These are phyloP conservation scores for Penicillium pancosmium DNA, from an alignment of 495 filamentous ascomycete genomes.

Conservation along the genomic window DNA sequence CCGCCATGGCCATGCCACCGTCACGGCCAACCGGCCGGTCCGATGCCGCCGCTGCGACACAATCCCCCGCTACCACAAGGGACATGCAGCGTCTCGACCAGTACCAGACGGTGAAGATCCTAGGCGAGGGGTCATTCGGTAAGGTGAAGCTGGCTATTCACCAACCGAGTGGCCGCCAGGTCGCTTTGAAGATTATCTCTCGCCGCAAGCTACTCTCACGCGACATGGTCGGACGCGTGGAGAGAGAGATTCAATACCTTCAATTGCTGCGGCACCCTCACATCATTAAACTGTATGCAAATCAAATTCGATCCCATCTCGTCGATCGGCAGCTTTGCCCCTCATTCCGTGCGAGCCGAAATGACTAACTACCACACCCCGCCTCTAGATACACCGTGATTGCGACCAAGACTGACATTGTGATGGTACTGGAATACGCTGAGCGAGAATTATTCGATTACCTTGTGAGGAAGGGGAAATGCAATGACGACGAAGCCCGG, in stretches of 20 bases:
- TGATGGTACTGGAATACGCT: conserved; percentile 98
- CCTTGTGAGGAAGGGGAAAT: conserved; percentile 86
- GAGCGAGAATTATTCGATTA: conserved; percentile 97
- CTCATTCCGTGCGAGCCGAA: background rate
- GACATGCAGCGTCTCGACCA: conserved; percentile 82
- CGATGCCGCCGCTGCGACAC: conserved; percentile 31
- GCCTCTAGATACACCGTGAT: conserved; percentile 84
- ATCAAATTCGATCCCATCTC: conserved; percentile 5
- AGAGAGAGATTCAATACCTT: conserved; percentile 96
- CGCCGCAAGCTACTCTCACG: conserved; percentile 91
- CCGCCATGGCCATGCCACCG: conserved; percentile 54
- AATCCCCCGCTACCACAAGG: conserved; percentile 49
- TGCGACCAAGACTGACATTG: conserved; percentile 88
- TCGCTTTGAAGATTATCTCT: conserved; percentile 95
- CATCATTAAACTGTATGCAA: conserved; percentile 92
- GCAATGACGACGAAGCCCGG: conserved; percentile 85
- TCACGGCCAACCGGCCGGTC: conserved; percentile 42
- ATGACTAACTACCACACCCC: conserved; percentile 12
- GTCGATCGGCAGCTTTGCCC: background rate
- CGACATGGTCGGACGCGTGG: conserved; percentile 96
- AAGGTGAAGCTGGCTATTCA: conserved; percentile 98
- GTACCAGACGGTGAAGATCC: conserved; percentile 85
- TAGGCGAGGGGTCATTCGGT: conserved; percentile 96
- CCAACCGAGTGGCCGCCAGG: conserved; percentile 85
- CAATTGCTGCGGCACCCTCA: conserved; percentile 95